These are phyloP conservation scores for Mollisiaceae sp. DNA, from an alignment of 2,329 filamentous ascomycete species.

Conservation along the genomic window DNA sequence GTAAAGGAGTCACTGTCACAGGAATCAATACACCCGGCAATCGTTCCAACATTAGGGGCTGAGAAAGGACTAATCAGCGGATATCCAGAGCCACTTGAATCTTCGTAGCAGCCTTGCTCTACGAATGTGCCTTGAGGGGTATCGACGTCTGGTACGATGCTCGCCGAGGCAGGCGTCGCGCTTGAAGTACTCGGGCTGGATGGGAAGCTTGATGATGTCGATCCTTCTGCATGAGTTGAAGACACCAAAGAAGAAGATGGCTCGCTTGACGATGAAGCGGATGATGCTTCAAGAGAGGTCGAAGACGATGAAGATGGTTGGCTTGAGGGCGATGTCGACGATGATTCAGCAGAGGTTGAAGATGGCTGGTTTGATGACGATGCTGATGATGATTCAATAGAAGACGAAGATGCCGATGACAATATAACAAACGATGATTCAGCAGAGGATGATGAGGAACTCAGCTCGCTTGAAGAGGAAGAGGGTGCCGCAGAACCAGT, in stretches of 20 bases:
- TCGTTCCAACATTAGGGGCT: neutral
- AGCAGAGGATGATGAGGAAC: neutral
- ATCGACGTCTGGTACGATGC: neutral
- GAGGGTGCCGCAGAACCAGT: neutral
- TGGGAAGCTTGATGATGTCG: neutral
- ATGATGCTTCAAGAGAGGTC: too few species aligned
- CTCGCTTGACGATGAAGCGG: neutral
- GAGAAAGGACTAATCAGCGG: neutral
- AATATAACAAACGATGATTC: neutral
- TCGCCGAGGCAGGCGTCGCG: neutral
- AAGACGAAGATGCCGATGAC: neutral
- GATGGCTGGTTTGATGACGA: neutral
- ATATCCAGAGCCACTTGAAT: neutral
- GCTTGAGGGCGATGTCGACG: neutral
- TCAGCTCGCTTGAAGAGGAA: neutral
- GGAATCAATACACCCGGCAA: neutral
- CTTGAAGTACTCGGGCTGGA: neutral
- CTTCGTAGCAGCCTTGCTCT: conserved; percentile 3
- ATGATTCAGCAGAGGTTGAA: neutral
- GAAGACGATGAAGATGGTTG: neutral
- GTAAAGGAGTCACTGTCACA: neutral
- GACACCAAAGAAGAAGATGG: neutral
- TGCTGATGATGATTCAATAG: neutral
- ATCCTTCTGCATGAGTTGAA: neutral
- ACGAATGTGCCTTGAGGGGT: neutral